phyloP scores from a whole-genome alignment of 306 rosid species.

The Acacia confusa region DNA sequence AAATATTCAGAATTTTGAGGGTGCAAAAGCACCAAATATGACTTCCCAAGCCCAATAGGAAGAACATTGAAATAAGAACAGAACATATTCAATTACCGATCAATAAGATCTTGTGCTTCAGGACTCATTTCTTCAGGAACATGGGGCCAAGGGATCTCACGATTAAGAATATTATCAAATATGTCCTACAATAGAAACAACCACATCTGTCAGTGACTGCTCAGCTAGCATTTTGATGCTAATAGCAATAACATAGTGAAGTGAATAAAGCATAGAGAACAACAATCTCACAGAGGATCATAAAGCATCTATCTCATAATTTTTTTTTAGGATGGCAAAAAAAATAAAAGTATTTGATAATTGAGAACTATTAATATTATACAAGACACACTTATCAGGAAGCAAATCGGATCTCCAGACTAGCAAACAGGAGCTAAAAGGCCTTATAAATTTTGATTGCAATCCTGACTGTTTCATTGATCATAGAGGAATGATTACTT shows the following conservation, averaged over 20 bases:
- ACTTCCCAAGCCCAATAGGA: not conserved
- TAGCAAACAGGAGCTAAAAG: no score
- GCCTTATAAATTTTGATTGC: no score
- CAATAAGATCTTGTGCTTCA: constrained; percentile 86
- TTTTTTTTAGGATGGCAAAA: no score
- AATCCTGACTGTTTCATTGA: no score
- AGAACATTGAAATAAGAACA: constrained; percentile 5
- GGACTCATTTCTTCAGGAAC: constrained; percentile 87
- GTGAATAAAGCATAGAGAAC: not conserved
- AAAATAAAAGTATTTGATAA: no score
- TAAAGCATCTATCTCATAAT: no score
- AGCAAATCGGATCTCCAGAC: no score
- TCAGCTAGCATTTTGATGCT: not conserved
- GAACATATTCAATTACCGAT: constrained; percentile 56
- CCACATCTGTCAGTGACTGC: constrained; percentile 16
- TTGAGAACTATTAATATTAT: no score
- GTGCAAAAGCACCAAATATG: constrained; percentile 26
- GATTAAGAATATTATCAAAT: constrained; percentile 93
- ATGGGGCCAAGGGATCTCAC: constrained; percentile 94
- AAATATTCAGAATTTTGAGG: constrained; percentile 1
- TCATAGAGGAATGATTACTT: no score
- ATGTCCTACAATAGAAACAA: constrained; percentile 61
- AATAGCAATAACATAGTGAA: not conserved
- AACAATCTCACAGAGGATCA: not conserved
- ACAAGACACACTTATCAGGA: no score